Evolutionary conservation across 1,139 yeast genomes (phyloP), one percentile per base, ranked within the genome.

Genomic region (Pichia sp.): DNA sequence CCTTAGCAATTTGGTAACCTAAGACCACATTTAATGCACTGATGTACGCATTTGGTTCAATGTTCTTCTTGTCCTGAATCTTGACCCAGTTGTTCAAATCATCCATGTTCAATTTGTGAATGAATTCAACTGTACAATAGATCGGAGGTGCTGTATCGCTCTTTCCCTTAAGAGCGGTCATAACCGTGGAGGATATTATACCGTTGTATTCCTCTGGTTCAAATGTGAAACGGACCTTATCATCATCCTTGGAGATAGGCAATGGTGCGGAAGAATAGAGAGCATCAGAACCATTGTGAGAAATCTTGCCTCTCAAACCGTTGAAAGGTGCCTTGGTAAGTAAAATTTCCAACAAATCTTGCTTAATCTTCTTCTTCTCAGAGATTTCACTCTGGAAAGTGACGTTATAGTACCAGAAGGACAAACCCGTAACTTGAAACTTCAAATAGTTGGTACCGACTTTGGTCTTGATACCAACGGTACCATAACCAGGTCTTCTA

Each of bases 31-130:
- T 47, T 5, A 49, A 33, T 3, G 51, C 53, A 30, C 38, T 42
- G 22, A 50, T 41, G 27, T 48, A 49, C 6, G 50, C 46, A 24
- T 38, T 35, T 18, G 49, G 33, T 20, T 47, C 49, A 30, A 47
- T 37, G 12, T 40, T 43, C 11, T 39, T 41, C 7, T 42, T 45
- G n/a, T 48, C 68, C 58, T 22, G 52, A 52, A 34, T 61, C 31
- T 58, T 56, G 12, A 62, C 65, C 18, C 51, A 55, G 29, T 40
- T 45, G 18, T 35, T 38, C 14, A 44, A 37, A 29, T 46, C 47
- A 29, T 44, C 47, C 46, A 50, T 50, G 21, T 41, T 41, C 16
- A 47, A 35, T 22, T 38, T 39, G 19, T 44, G 45, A 20, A 44
- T 43, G 16, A 35, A 43, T 28, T 44, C 48, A 33, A 47, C 51